Evolutionary conservation across 2,329 filamentous ascomycete genomes (phyloP), one percentile per base, ranked within the genome.

Genomic region (Exophiala oligosperma): DNA sequence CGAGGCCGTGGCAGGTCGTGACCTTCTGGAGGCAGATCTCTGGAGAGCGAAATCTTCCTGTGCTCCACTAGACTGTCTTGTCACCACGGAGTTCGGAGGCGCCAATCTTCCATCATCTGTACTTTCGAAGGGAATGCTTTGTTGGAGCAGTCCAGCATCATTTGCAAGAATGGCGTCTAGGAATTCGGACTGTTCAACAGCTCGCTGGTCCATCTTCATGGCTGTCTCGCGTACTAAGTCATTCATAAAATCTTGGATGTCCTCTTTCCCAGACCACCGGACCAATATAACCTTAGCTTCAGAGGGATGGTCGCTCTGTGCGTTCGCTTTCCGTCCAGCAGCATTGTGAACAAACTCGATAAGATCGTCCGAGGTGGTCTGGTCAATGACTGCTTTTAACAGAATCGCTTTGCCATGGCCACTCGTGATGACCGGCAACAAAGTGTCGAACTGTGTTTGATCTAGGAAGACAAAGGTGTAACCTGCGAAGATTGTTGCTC

Each of bases 401-500:
- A 89, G 73, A 4, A 95, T 71, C 1, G 90, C 89, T 71, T 97
- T 97, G 6, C 94, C 94, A 58, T 87, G 85, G 3, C 90, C 94
- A 59, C 86, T 86, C 0, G 86, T 88, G 60, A 99, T 88, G 0
- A 88, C 86, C 0, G 86, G 84, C 44, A 90, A 76, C 3, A 99
- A 77, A 62, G 83, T 91, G 6, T 90, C 84, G 71, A 87, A 91
- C 71, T 97, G 93, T 2, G 78, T 78, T 53, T 82, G 73, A 54
- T 92, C 87, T 64, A 92, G 88, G 68, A 97, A 96, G 2, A 99
- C 80, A 69, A 97, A 97, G 0, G 88, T 93, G 68, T 92, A 94
- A 2, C 90, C 90, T 9, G 90, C 84, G 65, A 99, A 97, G 0
- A 99, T 79, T 28, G 87, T 84, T 6, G 78, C 76, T 21, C 94